A percentile compares a stretch with the other conserved stretches of the same genome.
Evolutionary conservation across 306 rosid genomes (phyloP).

Genomic region (Fragaria nilgerrensis): DNA sequence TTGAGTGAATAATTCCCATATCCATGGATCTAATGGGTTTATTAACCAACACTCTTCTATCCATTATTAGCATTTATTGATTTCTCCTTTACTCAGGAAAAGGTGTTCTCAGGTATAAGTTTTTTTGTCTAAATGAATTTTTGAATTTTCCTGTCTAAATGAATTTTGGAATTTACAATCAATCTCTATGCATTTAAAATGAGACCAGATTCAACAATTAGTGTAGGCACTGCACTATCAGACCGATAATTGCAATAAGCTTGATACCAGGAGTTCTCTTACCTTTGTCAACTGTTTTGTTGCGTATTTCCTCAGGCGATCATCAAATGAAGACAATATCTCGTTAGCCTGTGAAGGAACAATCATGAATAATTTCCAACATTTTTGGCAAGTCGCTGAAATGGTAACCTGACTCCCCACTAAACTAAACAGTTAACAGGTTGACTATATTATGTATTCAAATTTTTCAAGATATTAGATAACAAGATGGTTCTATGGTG

Average conservation of each 20-base stretch:
- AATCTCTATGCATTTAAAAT: background rate
- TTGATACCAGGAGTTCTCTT: conserved; percentile 12
- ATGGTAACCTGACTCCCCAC: background rate
- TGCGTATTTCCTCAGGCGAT: conserved; percentile 77
- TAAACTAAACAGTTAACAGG: background rate
- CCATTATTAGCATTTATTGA: background rate
- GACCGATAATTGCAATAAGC: background rate
- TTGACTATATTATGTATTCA: background rate
- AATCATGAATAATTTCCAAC: conserved; percentile 28
- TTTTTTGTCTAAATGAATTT: background rate
- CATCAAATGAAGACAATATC: conserved; percentile 91
- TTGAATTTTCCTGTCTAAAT: background rate
- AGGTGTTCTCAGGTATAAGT: background rate
- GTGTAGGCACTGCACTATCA: background rate
- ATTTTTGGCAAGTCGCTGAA: background rate
- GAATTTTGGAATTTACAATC: background rate
- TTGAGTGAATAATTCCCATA: conserved; percentile 23
- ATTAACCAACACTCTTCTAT: background rate
- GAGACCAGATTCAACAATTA: too few species aligned
- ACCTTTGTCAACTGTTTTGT: conserved; percentile 87
- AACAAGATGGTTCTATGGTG: conserved; percentile 5
- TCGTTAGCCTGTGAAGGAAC: conserved; percentile 72
- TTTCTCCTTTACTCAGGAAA: background rate
- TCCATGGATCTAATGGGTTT: conserved; percentile 4
- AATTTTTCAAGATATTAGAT: background rate